Evolutionary conservation across 2,329 filamentous ascomycete species (phyloP), one percentile per base, ranked within the genome.

Genomic region (Trichoderma brevicompactum): DNA sequence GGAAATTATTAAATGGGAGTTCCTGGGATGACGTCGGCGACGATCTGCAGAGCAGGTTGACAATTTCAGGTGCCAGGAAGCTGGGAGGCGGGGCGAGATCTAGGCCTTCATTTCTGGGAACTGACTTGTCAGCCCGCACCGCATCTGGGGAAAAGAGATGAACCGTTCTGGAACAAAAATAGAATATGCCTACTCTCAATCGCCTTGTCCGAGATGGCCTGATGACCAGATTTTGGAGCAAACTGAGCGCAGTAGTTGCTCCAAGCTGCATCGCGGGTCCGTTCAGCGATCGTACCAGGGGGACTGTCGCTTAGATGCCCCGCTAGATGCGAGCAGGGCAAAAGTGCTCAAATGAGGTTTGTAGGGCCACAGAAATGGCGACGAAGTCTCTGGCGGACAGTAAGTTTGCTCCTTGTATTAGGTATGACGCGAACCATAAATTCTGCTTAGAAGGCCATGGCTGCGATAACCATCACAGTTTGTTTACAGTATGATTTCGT

Each of bases 111-210:
- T 59, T 59, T 59, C 55, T 59, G 55, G 43, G 28, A 59, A 59
- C 59, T 62, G 59, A 62, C 59, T 53, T 62, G 48, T 62, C 59
- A 62, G 59, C 49, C 48, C 49, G 48, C 28, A 38, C 48, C 49
- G 48, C 28, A 38, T 43, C 38, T 36, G 40, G 17, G 23, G 38
- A 62, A 36, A 43, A 36, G n/a, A 17, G 17, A 23, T 34, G 40
- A 23, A 34, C 8, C 19, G n/a, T 10, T 13, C 40, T 9, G 13
- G 38, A 10, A 7, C 7, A 17, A n/a, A 13, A 43, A 43, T 43
- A 32, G 7, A 56, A 43, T 17, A 6, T 17, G 34, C 13, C 56
- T 40, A 7, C 15, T 49, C 17, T 41, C 12, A 23, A 23, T 59
- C 17, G 41, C 3, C 5, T 28, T 48, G n/a, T 23, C 43, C 17